Evolutionary conservation across 2,329 filamentous ascomycete species (phyloP).

Genomic region (Sporothrix pseudoabietina): DNA sequence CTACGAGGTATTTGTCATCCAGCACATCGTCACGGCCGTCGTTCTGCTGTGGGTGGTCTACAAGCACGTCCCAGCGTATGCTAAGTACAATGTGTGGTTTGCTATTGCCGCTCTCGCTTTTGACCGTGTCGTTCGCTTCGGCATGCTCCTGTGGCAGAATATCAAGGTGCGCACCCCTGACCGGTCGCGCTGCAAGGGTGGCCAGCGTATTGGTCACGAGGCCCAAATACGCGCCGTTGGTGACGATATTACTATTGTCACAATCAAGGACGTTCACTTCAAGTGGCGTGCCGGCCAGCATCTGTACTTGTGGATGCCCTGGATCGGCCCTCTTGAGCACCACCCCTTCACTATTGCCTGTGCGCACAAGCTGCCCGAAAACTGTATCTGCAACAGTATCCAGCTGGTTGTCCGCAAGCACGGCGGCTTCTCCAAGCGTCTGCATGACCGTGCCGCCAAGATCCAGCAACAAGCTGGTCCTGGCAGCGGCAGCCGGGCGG

Average conservation of each 20-base stretch:
- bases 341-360: slow-evolving; percentile 66
- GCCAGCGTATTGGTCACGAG: slow-evolving; percentile 55
- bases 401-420: slow-evolving; percentile 61
- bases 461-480: slow-evolving; percentile 34
- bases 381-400: slow-evolving; percentile 61
- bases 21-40: slow-evolving; percentile 65
- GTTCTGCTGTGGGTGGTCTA: slow-evolving; percentile 66
- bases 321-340: slow-evolving; percentile 56
- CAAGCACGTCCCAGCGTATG: slow-evolving; percentile 61
- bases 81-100: slow-evolving; percentile 67
- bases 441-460: slow-evolving; percentile 52
- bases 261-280: slow-evolving; percentile 62
- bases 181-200: slow-evolving; percentile 50
- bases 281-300: slow-evolving; percentile 63
- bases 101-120: slow-evolving; percentile 63
- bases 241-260: slow-evolving; percentile 58
- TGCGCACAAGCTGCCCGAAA: slow-evolving; percentile 53
- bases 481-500: slow-evolving; percentile 34
- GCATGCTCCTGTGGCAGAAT: slow-evolving; percentile 56
- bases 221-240: slow-evolving; percentile 54
- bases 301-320: slow-evolving; percentile 62
- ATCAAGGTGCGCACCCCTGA: slow-evolving; percentile 47
- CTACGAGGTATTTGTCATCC: slow-evolving; percentile 70
- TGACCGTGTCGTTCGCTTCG: slow-evolving; percentile 59
- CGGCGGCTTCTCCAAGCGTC: slow-evolving; percentile 57